Evolutionary conservation across 179 eudicot genomes (phyloP), one percentile per base, ranked within the genome.

Genomic region (Amaranthus tricolor): DNA sequence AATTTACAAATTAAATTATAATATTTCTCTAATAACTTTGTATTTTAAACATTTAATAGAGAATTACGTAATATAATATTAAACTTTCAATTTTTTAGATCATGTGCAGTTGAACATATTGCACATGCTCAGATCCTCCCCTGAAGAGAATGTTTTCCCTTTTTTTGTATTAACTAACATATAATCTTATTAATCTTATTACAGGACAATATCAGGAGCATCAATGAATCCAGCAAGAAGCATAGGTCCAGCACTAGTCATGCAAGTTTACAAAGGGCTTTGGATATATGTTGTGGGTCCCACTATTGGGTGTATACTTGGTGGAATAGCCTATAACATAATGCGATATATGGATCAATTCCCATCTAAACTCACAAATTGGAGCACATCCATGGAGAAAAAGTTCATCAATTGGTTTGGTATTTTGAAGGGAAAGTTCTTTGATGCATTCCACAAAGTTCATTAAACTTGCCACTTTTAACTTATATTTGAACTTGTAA

Each of bases 201-300:
- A 75, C 89, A 91, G 94, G 84, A 82, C 88, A 5, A 77, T 89
- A 44, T 89, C 92, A 6, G 94, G 97, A 79, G 97, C 92, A 59
- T 87, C 94, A 2, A 89, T 91, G 97, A 91, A 91, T 76, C 94
- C 97, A 13, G 94, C 94, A 17, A 83, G 97, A 70, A 88, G 91
- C 78, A 64, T 91, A 66, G 97, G 97, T 19, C 97, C 94, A 61
- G 96, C 96, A 20, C 21, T 91, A 9, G 87, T 91, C 9, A 83
- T 74, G 73, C 80, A 77, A 24, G 80, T 66, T 5, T 89, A 82
- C 17, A 77, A 85, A 62, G 92, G 92, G 19, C 70, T 89, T 21
- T 89, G 97, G 97, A 86, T 88, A 15, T 91, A 89, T 62, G 71
- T 89, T 1, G 79, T 84, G 7, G 97, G 97, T 0, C 97, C 97